Percentiles rank a stretch among this genome's conserved stretches.
These are phyloP conservation scores for Aspergillus avenaceus DNA, from an alignment of 495 filamentous ascomycete genomes.

Conservation along the genomic window DNA sequence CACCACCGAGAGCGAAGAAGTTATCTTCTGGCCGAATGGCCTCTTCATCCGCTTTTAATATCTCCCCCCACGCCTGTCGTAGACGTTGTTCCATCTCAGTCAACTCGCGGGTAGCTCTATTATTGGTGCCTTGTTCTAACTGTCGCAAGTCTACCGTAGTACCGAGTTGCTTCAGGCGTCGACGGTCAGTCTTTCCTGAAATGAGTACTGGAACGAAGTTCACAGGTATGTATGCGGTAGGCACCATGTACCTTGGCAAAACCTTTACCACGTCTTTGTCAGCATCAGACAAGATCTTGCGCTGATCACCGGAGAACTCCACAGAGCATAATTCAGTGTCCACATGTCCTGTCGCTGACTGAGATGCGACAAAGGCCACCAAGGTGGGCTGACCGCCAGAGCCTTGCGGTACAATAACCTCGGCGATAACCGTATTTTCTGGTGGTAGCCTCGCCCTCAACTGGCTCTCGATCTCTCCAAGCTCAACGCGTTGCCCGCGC, in stretches of 20 bases:
- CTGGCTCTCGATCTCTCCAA: conserved; percentile 50
- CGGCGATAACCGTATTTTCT: conserved; percentile 30
- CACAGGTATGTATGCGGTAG: conserved; percentile 38
- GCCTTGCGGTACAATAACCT: conserved; percentile 33
- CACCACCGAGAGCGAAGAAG: conserved; percentile 61
- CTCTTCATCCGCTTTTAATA: conserved; percentile 32
- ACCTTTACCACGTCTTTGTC: conserved; percentile 26
- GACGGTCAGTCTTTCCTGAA: conserved; percentile 44
- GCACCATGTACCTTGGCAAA: conserved; percentile 44
- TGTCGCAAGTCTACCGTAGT: conserved; percentile 28
- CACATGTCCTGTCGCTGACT: conserved; percentile 19
- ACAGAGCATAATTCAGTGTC: conserved; percentile 13
- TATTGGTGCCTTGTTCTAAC: conserved; percentile 16
- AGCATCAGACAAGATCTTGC: conserved; percentile 17
- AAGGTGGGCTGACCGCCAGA: conserved; percentile 27
- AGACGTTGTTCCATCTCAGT: conserved; percentile 36
- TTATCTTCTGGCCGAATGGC: conserved; percentile 33
- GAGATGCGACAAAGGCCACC: conserved; percentile 34
- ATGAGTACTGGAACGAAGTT: conserved; percentile 35
- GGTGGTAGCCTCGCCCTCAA: conserved; percentile 27
- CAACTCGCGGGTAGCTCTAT: conserved; percentile 19
- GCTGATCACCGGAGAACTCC: conserved; percentile 17
- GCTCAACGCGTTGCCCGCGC: conserved; percentile 58
- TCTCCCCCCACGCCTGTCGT: conserved; percentile 36
- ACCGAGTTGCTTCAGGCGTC: conserved; percentile 30